Base-by-base conservation (phyloP, 169 alveolate genomes). In the Babesia divergens region DNA sequence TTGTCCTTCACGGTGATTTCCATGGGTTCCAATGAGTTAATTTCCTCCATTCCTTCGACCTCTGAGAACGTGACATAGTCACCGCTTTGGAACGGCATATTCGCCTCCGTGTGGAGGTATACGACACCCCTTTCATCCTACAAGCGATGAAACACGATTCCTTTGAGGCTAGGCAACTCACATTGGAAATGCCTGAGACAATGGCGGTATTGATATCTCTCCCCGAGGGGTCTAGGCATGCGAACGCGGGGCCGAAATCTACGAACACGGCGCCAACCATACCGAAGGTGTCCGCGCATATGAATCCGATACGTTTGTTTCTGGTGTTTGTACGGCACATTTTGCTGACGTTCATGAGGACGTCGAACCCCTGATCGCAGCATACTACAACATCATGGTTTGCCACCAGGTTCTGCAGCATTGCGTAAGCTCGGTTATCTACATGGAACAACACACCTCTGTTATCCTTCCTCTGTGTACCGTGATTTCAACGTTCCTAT, bases 1-100 rank as follows among this genome's bases (percentile, higher is more conserved):
- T 94, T 91, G 31, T 93, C 93, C 42, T 89, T 83, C 14, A 92
- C 94, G 62, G 91, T 85, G 56, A 96, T 93, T 55, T 86, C 84
- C 47, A 89, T 87, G n/a, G 97, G 98, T 18, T 90, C 95, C 56
- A 87, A 67, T 28, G 76, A 90, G 85, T 97, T 97, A 31, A 97
- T 74, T 83, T 95, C 98, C 6, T 84, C 89, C 99, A 96, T 96
- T 44, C 99, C 99, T 75, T 94, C 94, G 5, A 96, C 96, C 83
- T 98, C 99, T 43, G 94, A 89, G 70, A 98, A 96, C 29, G 90
- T 81, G 16, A 98, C 98, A 68, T 65, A 89, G 76, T 97, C 99
- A 29, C 99, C 99, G 47, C 95, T 97, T 54, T 95, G 95, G 86
- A 94, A 96, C 24, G 89, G 90, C 62, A 69, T 80, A 11, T 31